phyloP scores from a whole-genome alignment of 345 rosid genomes.

The Acer campestre region DNA sequence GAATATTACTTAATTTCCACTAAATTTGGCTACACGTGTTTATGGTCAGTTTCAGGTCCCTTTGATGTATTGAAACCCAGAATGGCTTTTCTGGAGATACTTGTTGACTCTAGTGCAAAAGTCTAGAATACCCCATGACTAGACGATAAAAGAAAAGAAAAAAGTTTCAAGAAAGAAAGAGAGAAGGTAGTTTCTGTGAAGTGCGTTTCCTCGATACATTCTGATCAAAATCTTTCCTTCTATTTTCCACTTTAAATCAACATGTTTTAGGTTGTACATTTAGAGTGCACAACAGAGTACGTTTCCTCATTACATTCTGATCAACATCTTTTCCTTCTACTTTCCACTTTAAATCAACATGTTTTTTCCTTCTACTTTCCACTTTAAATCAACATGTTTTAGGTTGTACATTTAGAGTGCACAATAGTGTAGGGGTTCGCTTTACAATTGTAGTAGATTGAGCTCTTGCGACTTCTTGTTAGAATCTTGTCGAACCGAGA shows the following conservation, averaged over 20 bases:
- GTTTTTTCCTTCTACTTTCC: not conserved
- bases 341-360: not conserved
- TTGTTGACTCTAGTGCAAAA: constrained; percentile 1
- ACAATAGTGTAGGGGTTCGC: no score
- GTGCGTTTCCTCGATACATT: not conserved
- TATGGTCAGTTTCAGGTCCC: constrained; percentile 17
- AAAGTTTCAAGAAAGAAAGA: not conserved
- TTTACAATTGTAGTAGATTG: no score
- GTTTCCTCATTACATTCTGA: not conserved
- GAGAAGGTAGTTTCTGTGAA: not conserved
- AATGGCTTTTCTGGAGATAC: not conserved
- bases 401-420: no score
- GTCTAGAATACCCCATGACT: not conserved
- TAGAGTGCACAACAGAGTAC: no score
- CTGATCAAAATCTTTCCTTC: not conserved
- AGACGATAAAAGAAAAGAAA: not conserved
- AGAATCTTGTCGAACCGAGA: no score
- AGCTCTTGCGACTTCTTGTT: no score
- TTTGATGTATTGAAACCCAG: not conserved
- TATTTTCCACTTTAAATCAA: not conserved
- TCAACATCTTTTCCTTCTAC: not conserved
- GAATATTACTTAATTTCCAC: no score
- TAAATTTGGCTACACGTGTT: not conserved
- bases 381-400: not conserved
- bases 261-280: no score